Conservation (phyloP, 2,329 filamentous ascomycete genomes). For the Tolypocladium ovalisporum region DNA sequence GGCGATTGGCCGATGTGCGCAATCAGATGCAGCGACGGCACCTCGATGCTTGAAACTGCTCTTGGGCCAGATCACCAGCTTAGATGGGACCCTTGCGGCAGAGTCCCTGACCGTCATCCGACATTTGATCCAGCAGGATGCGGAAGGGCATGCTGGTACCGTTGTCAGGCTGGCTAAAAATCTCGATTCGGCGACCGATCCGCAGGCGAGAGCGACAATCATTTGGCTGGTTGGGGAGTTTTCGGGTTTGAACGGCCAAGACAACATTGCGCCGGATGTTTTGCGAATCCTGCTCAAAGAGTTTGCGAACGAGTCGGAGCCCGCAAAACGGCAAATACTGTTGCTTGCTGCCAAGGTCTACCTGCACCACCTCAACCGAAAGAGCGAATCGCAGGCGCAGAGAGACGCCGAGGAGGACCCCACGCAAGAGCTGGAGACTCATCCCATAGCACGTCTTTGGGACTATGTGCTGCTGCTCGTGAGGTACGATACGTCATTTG, state of each 20-base stretch:
- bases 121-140: conserved; percentile 88
- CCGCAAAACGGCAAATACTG: conserved; percentile 83
- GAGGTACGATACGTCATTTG: conserved; percentile 89
- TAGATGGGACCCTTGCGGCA: conserved; percentile 79
- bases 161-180: conserved; percentile 85
- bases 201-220: conserved; percentile 84
- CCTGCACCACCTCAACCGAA: conserved; percentile 69
- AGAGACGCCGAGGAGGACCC: conserved; percentile 20
- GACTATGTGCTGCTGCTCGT: conserved; percentile 75
- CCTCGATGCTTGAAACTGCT: conserved; percentile 73
- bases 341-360: conserved; percentile 95
- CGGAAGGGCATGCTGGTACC: conserved; percentile 68
- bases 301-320: conserved; percentile 74
- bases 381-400: conserved; percentile 31
- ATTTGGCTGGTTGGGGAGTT: conserved; percentile 98
- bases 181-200: conserved; percentile 76
- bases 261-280: conserved; percentile 89
- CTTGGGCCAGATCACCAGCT: conserved; percentile 75
- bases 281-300: conserved; percentile 77
- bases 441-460: conserved; percentile 71
- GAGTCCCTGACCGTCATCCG: conserved; percentile 92
- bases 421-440: conserved; percentile 24
- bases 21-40: conserved; percentile 60
- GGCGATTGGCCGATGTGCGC: conserved; percentile 88
- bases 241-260: conserved; percentile 63